Evolutionary conservation across 2,329 filamentous ascomycete species (phyloP), one percentile per base, ranked within the genome.

Genomic region (Sporothrix luriei): DNA sequence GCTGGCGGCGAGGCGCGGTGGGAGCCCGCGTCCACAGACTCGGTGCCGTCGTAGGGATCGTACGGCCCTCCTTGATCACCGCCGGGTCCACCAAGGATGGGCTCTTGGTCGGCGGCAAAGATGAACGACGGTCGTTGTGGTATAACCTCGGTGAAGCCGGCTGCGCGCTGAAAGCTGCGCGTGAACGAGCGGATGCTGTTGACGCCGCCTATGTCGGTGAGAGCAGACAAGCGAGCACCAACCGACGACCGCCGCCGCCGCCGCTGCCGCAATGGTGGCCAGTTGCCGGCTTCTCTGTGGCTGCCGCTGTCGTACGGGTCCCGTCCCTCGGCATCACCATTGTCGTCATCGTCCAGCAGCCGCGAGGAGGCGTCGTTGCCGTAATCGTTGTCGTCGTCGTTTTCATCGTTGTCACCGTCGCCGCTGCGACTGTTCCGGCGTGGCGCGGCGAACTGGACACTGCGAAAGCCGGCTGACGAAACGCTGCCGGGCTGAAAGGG

Each of bases 101-200:
- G 81, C 46, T 80, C 80, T 71, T 86, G 84, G 55, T 88, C 87
- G 54, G 86, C 83, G 2, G 85, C 84, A 72, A 88, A 85, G 68
- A 92, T 83, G 77, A 97, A 93, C 46, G 91, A 90, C 16, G 89
- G 88, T 19, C 89, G 87, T 69, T 91, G 89, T 5, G 93, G 92
- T 46, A 95, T 90, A 74, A 97, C 92, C 78, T 97, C 94, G 73
- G 88, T 87, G 79, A 98, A 98, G 70, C 86, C 90, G 33, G 93
- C 93, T 49, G 94, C 94, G 78, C 94, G 89, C 79, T 94, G 92
- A 91, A 93, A 97, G 75, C 92, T 97, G 71, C 91, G 88, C 57
- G 94, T 92, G 78, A 98, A 98, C 76, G 94, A 97, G 76, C 95
- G 90, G 75, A 98, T 91, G 79, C 92, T 96, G 82, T 98, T 98